phyloP scores from a whole-genome alignment of 768 basidiomycete species.

The Hericium coralloides region DNA sequence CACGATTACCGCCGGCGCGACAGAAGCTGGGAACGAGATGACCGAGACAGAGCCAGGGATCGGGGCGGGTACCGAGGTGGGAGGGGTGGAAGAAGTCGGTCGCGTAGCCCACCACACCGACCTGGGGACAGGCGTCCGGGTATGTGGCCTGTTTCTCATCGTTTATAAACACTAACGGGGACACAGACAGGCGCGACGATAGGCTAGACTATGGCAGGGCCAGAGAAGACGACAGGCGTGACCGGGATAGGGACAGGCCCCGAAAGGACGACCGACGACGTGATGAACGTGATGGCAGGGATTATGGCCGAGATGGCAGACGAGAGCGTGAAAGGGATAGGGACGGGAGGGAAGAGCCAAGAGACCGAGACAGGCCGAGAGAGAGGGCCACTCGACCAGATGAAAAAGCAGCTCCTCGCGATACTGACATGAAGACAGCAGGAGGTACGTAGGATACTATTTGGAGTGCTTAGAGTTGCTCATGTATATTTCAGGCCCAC shows the following conservation, averaged over 20 bases:
- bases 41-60: conserved; percentile 12
- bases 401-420: conserved; percentile 19
- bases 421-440: not conserved
- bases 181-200: conserved; percentile 14
- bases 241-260: conserved; percentile 13
- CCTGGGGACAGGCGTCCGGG: conserved; percentile 11
- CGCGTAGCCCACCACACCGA: conserved; percentile 15
- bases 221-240: conserved; percentile 7
- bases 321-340: conserved; percentile 13
- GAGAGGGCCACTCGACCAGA: conserved; percentile 31
- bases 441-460: not conserved
- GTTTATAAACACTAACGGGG: conserved; percentile 12
- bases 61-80: conserved; percentile 15
- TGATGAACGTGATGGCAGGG: conserved; percentile 40
- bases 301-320: conserved; percentile 42
- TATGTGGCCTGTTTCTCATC: not conserved
- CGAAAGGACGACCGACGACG: conserved; percentile 41
- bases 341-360: conserved; percentile 24
- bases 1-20: conserved; percentile 23
- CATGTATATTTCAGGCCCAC: not conserved
- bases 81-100: conserved; percentile 15
- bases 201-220: conserved; percentile 14
- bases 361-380: conserved; percentile 34
- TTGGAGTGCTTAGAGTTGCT: not conserved
- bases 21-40: conserved; percentile 20